A percentile compares a stretch with the other conserved stretches of the same genome.
Conservation (phyloP, 129 eudicot species). For the Artemisia argyi region DNA sequence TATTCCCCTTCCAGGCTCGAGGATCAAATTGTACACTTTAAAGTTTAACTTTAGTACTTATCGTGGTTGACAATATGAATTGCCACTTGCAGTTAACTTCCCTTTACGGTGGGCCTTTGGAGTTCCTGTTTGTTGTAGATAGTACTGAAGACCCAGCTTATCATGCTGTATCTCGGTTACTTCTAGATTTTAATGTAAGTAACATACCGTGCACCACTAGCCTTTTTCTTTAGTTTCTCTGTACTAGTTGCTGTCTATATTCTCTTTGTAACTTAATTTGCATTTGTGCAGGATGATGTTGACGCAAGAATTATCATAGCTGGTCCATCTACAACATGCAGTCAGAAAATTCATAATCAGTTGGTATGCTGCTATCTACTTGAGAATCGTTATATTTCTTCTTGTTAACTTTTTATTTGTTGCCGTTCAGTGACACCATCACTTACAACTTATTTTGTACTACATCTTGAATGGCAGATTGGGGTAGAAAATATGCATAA, state of each 20-base stretch:
- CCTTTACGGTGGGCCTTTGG: conserved; percentile 93
- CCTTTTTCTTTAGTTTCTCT: background rate
- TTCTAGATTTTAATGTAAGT: conserved; percentile 66
- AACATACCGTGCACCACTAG: background rate
- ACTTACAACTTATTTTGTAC: conserved; percentile 1
- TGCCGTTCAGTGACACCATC: background rate
- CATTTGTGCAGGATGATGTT: conserved; percentile 71
- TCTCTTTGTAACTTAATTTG: background rate
- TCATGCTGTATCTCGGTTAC: conserved; percentile 73
- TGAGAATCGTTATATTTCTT: background rate
- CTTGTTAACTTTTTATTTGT: background rate
- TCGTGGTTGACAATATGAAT: conserved; percentile 22
- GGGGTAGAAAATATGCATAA: conserved; percentile 94
- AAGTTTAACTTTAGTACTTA: conserved; percentile 1
- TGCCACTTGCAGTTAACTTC: conserved; percentile 73
- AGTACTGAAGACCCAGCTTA: conserved; percentile 96
- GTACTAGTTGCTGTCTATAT: background rate
- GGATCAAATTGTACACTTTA: background rate
- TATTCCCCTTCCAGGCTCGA: too few species aligned
- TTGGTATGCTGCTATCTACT: conserved; percentile 54
- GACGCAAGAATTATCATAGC: conserved; percentile 85
- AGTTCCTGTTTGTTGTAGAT: conserved; percentile 89
- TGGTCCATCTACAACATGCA: conserved; percentile 92
- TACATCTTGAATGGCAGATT: conserved; percentile 38
- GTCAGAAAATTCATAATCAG: conserved; percentile 98